phyloP scores from a whole-genome alignment of 176 grass and related monocot genomes.

The Saccharum spontaneum region DNA sequence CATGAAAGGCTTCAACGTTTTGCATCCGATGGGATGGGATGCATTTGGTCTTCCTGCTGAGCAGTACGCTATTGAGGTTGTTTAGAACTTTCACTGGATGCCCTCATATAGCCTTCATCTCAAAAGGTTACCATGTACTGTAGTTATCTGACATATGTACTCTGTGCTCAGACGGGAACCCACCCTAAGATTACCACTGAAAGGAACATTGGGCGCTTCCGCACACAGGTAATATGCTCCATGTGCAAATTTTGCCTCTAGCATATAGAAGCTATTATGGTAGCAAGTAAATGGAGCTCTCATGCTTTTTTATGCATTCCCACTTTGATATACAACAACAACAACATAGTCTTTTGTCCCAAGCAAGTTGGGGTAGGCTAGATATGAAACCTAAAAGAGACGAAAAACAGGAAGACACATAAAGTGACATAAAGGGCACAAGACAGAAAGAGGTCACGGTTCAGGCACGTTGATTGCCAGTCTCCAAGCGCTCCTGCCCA shows the following conservation, averaged over 20 bases:
- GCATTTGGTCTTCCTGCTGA: slow-evolving; percentile 96
- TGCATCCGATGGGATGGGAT: slow-evolving; percentile 99
- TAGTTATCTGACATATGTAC: slow-evolving; percentile 20
- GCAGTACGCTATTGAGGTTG: slow-evolving; percentile 94
- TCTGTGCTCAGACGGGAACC: slow-evolving; percentile 74
- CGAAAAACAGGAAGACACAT: no score
- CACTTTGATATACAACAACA: not conserved
- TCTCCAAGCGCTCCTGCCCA: no score
- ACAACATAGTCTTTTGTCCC: no score
- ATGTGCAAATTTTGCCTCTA: slow-evolving; percentile 19
- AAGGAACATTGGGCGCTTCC: slow-evolving; percentile 73
- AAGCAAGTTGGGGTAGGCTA: no score
- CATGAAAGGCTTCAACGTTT: slow-evolving; percentile 95
- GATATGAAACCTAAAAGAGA: no score
- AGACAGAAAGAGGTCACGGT: no score
- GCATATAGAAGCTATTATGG: not conserved
- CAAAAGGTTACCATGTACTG: not conserved
- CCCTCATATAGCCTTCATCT: not conserved
- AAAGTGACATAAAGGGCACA: no score
- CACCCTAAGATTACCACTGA: slow-evolving; percentile 91
- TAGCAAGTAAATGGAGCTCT: not conserved
- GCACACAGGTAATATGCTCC: slow-evolving; percentile 59
- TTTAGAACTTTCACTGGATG: not conserved
- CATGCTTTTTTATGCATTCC: not conserved
- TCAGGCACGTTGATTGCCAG: no score